Percentiles rank a stretch among this genome's conserved stretches.
These are phyloP conservation scores for Cryptococcus neoformans DNA, from an alignment of 1,284 basidiomycete species.

Conservation along the genomic window DNA sequence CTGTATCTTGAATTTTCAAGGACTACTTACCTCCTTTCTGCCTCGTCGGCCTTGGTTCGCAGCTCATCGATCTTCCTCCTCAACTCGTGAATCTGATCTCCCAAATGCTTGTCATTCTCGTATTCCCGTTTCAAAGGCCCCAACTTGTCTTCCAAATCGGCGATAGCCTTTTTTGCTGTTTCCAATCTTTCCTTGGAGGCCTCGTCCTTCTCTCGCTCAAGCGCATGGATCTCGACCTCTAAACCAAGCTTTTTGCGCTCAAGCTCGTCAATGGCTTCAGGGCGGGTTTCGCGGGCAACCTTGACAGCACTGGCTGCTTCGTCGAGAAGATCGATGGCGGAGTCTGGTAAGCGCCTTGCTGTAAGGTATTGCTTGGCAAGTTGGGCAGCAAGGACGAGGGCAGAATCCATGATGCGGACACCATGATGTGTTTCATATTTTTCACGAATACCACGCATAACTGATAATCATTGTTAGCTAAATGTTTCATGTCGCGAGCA, in stretches of 20 bases:
- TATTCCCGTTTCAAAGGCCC: slow-evolving; percentile 82
- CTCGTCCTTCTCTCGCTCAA: slow-evolving; percentile 89
- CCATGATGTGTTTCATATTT: slow-evolving; percentile 75
- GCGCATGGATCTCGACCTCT: slow-evolving; percentile 92
- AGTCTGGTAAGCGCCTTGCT: slow-evolving; percentile 76
- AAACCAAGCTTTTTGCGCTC: slow-evolving; percentile 88
- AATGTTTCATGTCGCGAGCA: neutral
- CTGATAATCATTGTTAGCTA: slow-evolving; percentile 8
- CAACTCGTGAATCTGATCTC: slow-evolving; percentile 78
- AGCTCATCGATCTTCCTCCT: slow-evolving; percentile 87
- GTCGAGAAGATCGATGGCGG: slow-evolving; percentile 90
- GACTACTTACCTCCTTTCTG: slow-evolving; percentile 63
- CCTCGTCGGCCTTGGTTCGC: slow-evolving; percentile 88
- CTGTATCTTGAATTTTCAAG: too few relatives aligned
- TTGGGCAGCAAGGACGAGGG: slow-evolving; percentile 85
- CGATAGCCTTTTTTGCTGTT: slow-evolving; percentile 72
- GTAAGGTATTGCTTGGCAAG: slow-evolving; percentile 94
- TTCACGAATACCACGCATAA: slow-evolving; percentile 79
- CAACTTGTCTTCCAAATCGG: slow-evolving; percentile 86
- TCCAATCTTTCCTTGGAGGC: slow-evolving; percentile 86
- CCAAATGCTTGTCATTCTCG: slow-evolving; percentile 82
- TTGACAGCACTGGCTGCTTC: slow-evolving; percentile 77
- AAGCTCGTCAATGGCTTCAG: slow-evolving; percentile 92
- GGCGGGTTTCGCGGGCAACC: slow-evolving; percentile 90
- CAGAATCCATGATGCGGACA: slow-evolving; percentile 84